Evolutionary conservation across 306 rosid genomes (phyloP).

Genomic region (Prosopis cineraria): DNA sequence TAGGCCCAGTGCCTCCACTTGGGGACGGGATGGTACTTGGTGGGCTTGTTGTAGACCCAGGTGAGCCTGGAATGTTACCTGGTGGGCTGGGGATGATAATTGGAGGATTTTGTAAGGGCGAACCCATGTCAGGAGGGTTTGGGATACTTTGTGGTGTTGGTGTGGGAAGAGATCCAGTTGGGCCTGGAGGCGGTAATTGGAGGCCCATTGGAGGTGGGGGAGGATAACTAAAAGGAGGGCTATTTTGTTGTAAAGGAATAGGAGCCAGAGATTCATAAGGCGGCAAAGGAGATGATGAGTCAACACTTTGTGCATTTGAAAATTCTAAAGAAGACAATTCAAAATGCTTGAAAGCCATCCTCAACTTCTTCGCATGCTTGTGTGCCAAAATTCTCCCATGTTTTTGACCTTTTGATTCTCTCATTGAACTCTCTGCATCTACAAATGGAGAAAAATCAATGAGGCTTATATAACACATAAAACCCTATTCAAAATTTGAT

Average conservation of each 20-base stretch:
- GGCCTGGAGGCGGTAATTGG: constrained; percentile 38
- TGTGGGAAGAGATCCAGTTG: constrained; percentile 16
- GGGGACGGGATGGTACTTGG: constrained; percentile 42
- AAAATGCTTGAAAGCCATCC: constrained; percentile 42
- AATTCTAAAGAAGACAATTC: constrained; percentile 44
- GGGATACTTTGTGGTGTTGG: constrained; percentile 5
- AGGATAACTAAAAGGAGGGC: constrained; percentile 72
- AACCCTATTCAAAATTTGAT: no score
- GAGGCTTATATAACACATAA: no score
- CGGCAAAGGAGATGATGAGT: constrained; percentile 76
- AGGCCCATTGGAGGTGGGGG: constrained; percentile 42
- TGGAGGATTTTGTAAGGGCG: constrained; percentile 43
- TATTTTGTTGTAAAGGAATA: constrained; percentile 49
- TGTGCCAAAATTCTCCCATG: constrained; percentile 44
- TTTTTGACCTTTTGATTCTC: constrained; percentile 35
- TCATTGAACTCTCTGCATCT: constrained; percentile 66
- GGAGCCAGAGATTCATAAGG: constrained; percentile 84
- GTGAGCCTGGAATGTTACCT: background rate
- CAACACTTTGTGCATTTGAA: constrained; percentile 54
- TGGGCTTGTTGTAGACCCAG: constrained; percentile 35
- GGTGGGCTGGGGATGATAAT: constrained; percentile 9
- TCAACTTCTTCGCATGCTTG: constrained; percentile 55
- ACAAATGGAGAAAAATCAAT: constrained; percentile 22
- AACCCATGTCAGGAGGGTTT: constrained; percentile 8
- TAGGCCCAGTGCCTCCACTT: constrained; percentile 4